Evolutionary conservation across 805 yeast genomes (phyloP).

Genomic region (Yamadazyma kitorensis): DNA sequence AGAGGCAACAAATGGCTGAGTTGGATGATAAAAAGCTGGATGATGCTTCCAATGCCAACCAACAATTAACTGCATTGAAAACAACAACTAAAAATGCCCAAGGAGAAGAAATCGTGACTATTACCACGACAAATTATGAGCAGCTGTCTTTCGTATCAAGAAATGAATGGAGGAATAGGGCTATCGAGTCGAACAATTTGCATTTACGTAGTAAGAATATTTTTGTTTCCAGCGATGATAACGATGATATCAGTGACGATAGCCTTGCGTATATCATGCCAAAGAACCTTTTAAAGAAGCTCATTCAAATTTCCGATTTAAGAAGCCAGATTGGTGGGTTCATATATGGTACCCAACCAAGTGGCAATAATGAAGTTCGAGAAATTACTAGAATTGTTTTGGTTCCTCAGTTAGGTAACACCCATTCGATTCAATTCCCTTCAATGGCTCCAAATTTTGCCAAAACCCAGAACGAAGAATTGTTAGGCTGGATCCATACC

Average conservation of each 20-base stretch:
- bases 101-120: slow-evolving; percentile 94
- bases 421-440: slow-evolving; percentile 63
- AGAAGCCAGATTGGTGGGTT: slow-evolving; percentile 80
- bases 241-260: slow-evolving; percentile 40
- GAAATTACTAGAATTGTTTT: slow-evolving; percentile 74
- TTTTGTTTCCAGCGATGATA: slow-evolving; percentile 61
- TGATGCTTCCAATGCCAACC: slow-evolving; percentile 30
- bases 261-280: slow-evolving; percentile 76
- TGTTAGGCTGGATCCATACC: slow-evolving; percentile 95
- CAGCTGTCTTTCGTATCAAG: slow-evolving; percentile 78
- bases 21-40: slow-evolving; percentile 49
- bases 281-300: slow-evolving; percentile 69
- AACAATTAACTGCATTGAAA: slow-evolving; percentile 70
- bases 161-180: slow-evolving; percentile 88
- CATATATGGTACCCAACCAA: slow-evolving; percentile 76
- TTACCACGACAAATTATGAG: slow-evolving; percentile 86
- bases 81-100: slow-evolving; percentile 86
- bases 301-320: slow-evolving; percentile 77
- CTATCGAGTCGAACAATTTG: slow-evolving; percentile 72
- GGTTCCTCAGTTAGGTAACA: slow-evolving; percentile 85
- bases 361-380: slow-evolving; percentile 67
- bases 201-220: slow-evolving; percentile 70
- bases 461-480: slow-evolving; percentile 50
- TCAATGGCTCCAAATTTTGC: slow-evolving; percentile 37
- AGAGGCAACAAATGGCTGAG: slow-evolving; percentile 81